phyloP scores from a whole-genome alignment of 1,139 yeast genomes.

The Hansenula anomala region DNA sequence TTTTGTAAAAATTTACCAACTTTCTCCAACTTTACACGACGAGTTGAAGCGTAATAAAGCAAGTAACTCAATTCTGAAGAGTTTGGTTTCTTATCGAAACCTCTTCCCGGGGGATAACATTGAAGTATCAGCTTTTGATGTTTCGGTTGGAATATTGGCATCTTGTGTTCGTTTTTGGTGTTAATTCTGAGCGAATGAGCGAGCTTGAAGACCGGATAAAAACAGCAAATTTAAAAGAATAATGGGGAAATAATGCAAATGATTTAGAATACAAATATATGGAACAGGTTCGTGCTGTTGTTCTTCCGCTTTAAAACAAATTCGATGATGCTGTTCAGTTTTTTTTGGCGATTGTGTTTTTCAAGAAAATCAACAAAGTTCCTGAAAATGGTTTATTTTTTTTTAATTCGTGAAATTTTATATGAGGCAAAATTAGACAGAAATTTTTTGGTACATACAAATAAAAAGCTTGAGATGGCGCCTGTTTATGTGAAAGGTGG shows the following conservation, averaged over 20 bases:
- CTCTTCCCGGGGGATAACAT: slow-evolving; percentile 90
- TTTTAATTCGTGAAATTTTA: background rate
- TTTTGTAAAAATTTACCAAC: slow-evolving; percentile 68
- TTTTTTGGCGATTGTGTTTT: background rate
- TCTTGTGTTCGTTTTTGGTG: too few species aligned
- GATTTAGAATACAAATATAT: too few species aligned
- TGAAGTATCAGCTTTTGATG: slow-evolving; percentile 87
- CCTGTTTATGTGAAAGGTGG: slow-evolving; percentile 84
- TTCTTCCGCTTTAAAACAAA: background rate
- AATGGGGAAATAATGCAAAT: too few species aligned
- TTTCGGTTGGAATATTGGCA: slow-evolving; percentile 55
- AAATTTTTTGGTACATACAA: too few species aligned
- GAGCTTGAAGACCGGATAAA: background rate
- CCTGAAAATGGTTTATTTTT: background rate
- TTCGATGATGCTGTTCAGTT: background rate
- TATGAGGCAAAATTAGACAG: too few species aligned
- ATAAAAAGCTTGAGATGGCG: slow-evolving; percentile 30
- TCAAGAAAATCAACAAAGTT: background rate
- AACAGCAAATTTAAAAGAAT: too few species aligned
- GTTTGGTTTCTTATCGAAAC: slow-evolving; percentile 83
- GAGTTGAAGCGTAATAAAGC: slow-evolving; percentile 85
- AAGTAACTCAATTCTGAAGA: slow-evolving; percentile 86
- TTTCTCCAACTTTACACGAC: slow-evolving; percentile 83
- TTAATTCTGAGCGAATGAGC: too few species aligned
- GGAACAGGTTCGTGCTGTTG: too few species aligned